phyloP scores from a whole-genome alignment of 805 yeast species.

The Kodamaea leandrae region DNA sequence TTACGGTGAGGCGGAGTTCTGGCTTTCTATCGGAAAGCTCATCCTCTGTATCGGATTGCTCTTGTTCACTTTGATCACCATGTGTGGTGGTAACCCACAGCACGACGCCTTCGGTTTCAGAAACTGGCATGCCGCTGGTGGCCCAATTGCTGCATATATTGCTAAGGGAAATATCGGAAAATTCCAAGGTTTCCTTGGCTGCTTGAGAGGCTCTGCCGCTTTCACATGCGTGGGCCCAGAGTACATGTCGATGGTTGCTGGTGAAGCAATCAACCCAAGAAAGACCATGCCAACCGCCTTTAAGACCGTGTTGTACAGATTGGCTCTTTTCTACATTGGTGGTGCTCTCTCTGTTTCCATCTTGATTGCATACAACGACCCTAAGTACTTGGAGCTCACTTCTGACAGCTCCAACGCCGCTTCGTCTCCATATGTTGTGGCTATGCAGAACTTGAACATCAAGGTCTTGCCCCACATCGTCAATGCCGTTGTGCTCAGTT shows the following conservation, averaged over 20 bases:
- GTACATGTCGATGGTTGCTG: slow-evolving; percentile 49
- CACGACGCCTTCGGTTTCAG: slow-evolving; percentile 46
- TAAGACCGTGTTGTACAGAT: slow-evolving; percentile 53
- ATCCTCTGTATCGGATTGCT: slow-evolving; percentile 31
- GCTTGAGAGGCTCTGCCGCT: slow-evolving; percentile 24
- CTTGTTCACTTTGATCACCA: slow-evolving; percentile 33
- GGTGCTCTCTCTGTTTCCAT: slow-evolving; percentile 42
- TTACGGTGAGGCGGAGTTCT: slow-evolving; percentile 39
- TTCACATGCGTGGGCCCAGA: slow-evolving; percentile 48
- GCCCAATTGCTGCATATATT: slow-evolving; percentile 39
- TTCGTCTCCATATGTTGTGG: slow-evolving; percentile 80
- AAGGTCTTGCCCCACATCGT: slow-evolving; percentile 71
- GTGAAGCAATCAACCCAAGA: slow-evolving; percentile 60
- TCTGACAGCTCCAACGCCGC: slow-evolving; percentile 20
- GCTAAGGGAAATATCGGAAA: slow-evolving; percentile 55
- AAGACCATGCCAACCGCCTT: slow-evolving; percentile 63
- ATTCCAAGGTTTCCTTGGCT: slow-evolving; percentile 25
- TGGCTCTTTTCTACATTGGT: slow-evolving; percentile 39
- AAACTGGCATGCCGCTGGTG: slow-evolving; percentile 42
- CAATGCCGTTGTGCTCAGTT: slow-evolving; percentile 69
- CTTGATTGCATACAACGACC: slow-evolving; percentile 30
- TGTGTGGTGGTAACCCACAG: slow-evolving; percentile 48
- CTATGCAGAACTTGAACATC: slow-evolving; percentile 68
- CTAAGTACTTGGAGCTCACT: slow-evolving; percentile 25
- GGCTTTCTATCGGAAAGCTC: slow-evolving; percentile 34